Evolutionary conservation across 2,329 filamentous ascomycete species (phyloP).

Genomic region (Dissoconium aciculare): DNA sequence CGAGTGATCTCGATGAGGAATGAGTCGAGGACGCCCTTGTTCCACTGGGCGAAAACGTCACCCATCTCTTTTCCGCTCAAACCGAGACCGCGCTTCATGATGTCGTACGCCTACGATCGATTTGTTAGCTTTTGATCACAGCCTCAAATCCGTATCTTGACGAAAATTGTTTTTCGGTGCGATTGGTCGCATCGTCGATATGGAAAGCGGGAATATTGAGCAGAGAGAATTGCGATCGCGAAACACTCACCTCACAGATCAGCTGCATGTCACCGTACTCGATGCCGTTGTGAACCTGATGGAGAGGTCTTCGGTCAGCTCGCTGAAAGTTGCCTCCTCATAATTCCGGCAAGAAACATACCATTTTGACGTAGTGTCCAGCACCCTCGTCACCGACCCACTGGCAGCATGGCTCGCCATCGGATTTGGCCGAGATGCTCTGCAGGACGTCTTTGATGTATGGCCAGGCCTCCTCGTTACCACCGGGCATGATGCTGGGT

Average conservation of each 20-base stretch:
- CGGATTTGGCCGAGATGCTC: constrained; percentile 92
- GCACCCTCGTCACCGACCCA: constrained; percentile 99
- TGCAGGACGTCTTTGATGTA: constrained; percentile 99
- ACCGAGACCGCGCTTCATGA: constrained; percentile 96
- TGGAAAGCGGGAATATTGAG: background rate
- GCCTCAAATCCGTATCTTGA: too few relatives aligned
- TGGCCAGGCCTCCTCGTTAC: constrained; percentile 95
- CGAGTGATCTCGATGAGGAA: constrained; percentile 99
- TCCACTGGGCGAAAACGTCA: constrained; percentile 89
- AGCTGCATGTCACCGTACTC: constrained; percentile 99
- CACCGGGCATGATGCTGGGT: constrained; percentile 96
- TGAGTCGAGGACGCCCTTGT: constrained; percentile 94
- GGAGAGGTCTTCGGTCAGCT: too few relatives aligned
- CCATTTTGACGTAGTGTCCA: constrained; percentile 99
- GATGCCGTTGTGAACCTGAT: constrained; percentile 99
- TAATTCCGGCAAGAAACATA: too few relatives aligned
- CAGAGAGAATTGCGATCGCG: too few relatives aligned
- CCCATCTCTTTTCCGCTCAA: constrained; percentile 87
- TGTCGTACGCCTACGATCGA: constrained; percentile 83
- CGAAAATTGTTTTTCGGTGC: background rate
- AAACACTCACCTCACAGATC: constrained; percentile 88
- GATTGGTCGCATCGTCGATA: background rate
- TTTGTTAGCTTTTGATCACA: constrained; percentile 9
- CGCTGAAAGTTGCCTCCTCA: too few relatives aligned
- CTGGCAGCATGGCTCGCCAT: constrained; percentile 94